phyloP scores from a whole-genome alignment of 1,139 yeast genomes.

The Petasospora fabianii region DNA sequence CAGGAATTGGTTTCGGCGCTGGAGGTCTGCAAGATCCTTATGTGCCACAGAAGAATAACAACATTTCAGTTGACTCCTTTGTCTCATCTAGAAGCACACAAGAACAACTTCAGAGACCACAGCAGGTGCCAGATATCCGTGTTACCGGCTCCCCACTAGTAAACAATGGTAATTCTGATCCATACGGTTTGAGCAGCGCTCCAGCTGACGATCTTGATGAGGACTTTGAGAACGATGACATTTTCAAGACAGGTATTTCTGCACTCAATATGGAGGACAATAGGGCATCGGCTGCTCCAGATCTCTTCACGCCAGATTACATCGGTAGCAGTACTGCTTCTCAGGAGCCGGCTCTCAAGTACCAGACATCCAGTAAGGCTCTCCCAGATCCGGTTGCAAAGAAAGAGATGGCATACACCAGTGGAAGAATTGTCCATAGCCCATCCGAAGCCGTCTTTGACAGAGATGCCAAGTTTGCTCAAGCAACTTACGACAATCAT shows the following conservation, averaged over 20 bases:
- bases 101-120: neutral
- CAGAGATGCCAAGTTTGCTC: conserved; percentile 9
- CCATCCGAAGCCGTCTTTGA: conserved; percentile 10
- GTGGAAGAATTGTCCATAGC: conserved; percentile 24
- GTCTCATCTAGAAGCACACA: conserved; percentile 3
- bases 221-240: conserved; percentile 27
- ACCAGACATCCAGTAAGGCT: conserved; percentile 17
- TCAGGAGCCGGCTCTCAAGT: conserved; percentile 14
- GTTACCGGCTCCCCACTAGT: neutral
- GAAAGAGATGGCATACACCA: conserved; percentile 22
- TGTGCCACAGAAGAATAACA: conserved; percentile 6
- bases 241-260: conserved; percentile 24
- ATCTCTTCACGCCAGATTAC: conserved; percentile 26
- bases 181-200: conserved; percentile 8
- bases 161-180: conserved; percentile 1
- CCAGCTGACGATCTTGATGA: conserved; percentile 20
- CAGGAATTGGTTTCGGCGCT: conserved; percentile 16
- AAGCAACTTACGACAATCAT: conserved; percentile 10
- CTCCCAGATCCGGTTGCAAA: conserved; percentile 17
- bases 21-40: conserved; percentile 18
- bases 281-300: conserved; percentile 8
- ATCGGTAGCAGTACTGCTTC: conserved; percentile 8
- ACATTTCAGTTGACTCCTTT: conserved; percentile 8
- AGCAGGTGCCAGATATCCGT: neutral
- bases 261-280: conserved; percentile 18